Percentiles rank a stretch among this genome's conserved stretches.
Conservation (phyloP, 768 basidiomycete species). For the Cytidiella melzeri region DNA sequence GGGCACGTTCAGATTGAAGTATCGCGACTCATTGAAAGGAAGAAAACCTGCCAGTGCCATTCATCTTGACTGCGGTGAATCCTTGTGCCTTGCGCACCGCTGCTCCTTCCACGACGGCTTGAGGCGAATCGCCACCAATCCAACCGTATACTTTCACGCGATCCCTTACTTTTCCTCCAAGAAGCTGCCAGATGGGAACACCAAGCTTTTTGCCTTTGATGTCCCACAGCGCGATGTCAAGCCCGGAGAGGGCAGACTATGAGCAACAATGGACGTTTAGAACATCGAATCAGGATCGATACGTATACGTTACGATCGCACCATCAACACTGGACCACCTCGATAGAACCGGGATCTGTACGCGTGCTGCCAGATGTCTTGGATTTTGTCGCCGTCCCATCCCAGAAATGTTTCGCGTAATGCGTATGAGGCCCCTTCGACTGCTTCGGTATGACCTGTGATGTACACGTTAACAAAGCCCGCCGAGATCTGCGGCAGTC, state of each 20-base stretch:
- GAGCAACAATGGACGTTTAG: too few species aligned
- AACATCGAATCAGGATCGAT: not conserved
- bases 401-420: slow-evolving; percentile 55
- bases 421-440: slow-evolving; percentile 60
- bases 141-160: slow-evolving; percentile 54
- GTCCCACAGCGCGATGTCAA: slow-evolving; percentile 73
- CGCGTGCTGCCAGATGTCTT: slow-evolving; percentile 67
- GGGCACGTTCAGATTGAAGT: not conserved
- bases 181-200: slow-evolving; percentile 48
- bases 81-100: slow-evolving; percentile 50
- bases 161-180: slow-evolving; percentile 65
- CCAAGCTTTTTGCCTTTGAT: slow-evolving; percentile 76
- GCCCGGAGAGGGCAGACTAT: slow-evolving; percentile 48
- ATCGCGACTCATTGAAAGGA: not conserved
- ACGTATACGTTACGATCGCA: slow-evolving; percentile 12
- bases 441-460: slow-evolving; percentile 58
- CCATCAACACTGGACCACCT: slow-evolving; percentile 68
- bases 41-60: slow-evolving; percentile 42
- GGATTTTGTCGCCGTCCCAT: slow-evolving; percentile 57
- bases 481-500: too few species aligned
- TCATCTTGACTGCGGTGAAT: slow-evolving; percentile 72
- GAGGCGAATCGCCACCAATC: slow-evolving; percentile 43
- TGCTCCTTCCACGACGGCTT: slow-evolving; percentile 46
- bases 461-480: not conserved
- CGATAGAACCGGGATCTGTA: slow-evolving; percentile 69